Evolutionary conservation across 2,329 filamentous ascomycete species (phyloP).

Genomic region (Didymella glomerata): DNA sequence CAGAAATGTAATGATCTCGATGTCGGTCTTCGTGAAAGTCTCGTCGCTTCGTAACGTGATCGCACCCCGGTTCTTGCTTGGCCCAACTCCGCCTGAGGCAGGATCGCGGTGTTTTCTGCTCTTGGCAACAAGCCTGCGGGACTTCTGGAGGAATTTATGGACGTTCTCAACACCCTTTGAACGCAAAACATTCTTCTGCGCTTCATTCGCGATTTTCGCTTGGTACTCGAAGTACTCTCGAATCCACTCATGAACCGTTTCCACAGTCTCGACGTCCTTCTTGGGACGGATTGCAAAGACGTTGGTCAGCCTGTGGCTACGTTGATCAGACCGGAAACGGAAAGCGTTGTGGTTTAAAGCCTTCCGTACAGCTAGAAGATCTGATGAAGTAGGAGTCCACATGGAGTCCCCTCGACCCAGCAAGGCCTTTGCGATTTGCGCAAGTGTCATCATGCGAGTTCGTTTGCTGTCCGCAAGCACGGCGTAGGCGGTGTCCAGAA

Average conservation of each 20-base stretch:
- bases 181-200: background rate
- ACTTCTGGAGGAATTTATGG: constrained; percentile 53
- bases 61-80: constrained; percentile 46
- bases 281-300: constrained; percentile 71
- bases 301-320: constrained; percentile 60
- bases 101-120: constrained; percentile 53
- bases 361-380: constrained; percentile 75
- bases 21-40: constrained; percentile 61
- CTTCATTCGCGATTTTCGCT: constrained; percentile 35
- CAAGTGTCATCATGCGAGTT: constrained; percentile 58
- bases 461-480: constrained; percentile 55
- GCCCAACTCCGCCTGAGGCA: constrained; percentile 46
- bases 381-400: constrained; percentile 51
- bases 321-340: constrained; percentile 65
- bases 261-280: constrained; percentile 62
- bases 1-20: constrained; percentile 71
- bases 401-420: constrained; percentile 36
- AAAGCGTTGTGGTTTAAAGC: constrained; percentile 68
- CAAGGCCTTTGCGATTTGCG: constrained; percentile 57
- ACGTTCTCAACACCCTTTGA: constrained; percentile 42
- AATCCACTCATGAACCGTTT: constrained; percentile 61
- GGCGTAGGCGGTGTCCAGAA: constrained; percentile 60
- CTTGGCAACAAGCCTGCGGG: constrained; percentile 49
- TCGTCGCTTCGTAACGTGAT: constrained; percentile 34
- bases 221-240: constrained; percentile 63